phyloP scores from a whole-genome alignment of 2,329 filamentous ascomycete genomes.

The Diplodia corticola region DNA sequence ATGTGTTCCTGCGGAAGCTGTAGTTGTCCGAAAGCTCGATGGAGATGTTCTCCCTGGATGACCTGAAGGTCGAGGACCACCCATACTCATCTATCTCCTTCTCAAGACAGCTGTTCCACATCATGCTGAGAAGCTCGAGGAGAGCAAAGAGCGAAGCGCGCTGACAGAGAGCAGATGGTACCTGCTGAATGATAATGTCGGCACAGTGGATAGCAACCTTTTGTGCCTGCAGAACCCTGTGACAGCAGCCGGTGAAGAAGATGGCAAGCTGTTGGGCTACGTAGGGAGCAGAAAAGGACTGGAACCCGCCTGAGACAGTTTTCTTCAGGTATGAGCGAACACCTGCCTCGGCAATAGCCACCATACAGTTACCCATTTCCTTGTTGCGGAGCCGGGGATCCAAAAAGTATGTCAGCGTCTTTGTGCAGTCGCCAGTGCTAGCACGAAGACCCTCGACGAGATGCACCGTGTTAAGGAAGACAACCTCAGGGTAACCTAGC shows the following conservation, averaged over 20 bases:
- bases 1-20: conserved; percentile 72
- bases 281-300: conserved; percentile 85
- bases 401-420: conserved; percentile 88
- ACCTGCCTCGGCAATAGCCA: conserved; percentile 64
- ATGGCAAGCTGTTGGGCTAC: conserved; percentile 83
- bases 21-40: conserved; percentile 96
- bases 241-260: conserved; percentile 87
- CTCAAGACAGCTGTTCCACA: conserved; percentile 95
- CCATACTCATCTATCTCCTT: conserved; percentile 92
- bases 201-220: conserved; percentile 81
- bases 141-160: conserved; percentile 88
- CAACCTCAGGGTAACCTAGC: conserved; percentile 83
- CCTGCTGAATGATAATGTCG: conserved; percentile 78
- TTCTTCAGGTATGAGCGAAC: conserved; percentile 78
- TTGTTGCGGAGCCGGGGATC: conserved; percentile 74
- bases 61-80: conserved; percentile 79
- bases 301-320: conserved; percentile 68
- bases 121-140: conserved; percentile 84
- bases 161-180: conserved; percentile 88
- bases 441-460: conserved; percentile 87
- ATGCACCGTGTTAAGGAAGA: conserved; percentile 89
- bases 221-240: conserved; percentile 89
- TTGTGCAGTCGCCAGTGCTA: conserved; percentile 83
- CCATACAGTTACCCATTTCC: conserved; percentile 64
- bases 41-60: conserved; percentile 72